Evolutionary conservation across 2,329 filamentous ascomycete genomes (phyloP), one percentile per base, ranked within the genome.

Genomic region (Grosmannia huntii): DNA sequence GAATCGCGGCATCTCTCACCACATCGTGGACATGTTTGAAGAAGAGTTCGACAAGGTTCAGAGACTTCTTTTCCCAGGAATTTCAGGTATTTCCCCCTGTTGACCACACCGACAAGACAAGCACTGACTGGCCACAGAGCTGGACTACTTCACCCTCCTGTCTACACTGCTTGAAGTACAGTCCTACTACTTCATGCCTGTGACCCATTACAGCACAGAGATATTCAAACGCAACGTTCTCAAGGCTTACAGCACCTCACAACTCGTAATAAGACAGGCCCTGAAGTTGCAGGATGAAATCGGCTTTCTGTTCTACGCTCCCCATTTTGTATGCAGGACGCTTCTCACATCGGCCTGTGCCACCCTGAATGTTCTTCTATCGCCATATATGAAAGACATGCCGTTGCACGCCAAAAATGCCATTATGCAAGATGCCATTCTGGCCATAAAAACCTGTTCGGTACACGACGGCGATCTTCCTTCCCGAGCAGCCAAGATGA

Each of bases 151-250:
- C 63, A 75, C 76, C 54, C 67, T 77, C 10, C 66, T 80, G 4
- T 70, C 76, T 0, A 74, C 77, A 1, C 71, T 75, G 25, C 71
- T 80, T n/a, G 78, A 82, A 58, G 72, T 81, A 10, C 78, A 82
- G 61, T 67, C 70, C 1, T 80, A 76, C 66, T 80, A 80, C 68
- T 76, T 81, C 62, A 70, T 74, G 61, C 75, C 75, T 3, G 69
- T 72, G 0, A 70, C 73, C 2, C 70, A 69, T 21, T 69, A 68
- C 60, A 70, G 66, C 61, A 65, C 66, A 1, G 72, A 71, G 48
- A 69, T 67, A 14, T 70, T 78, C 58, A 73, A 71, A 60, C 69
- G 74, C 54, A 74, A 78, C 63, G 66, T 76, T 27, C 65, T 77
- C 48, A 74, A 76, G 25, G 68, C 73, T 25, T 79, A 76, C 66